Percentiles rank a stretch among this genome's conserved stretches.
phyloP scores from a whole-genome alignment of 2,329 filamentous ascomycete genomes.

The Plenodomus tracheiphilus region DNA sequence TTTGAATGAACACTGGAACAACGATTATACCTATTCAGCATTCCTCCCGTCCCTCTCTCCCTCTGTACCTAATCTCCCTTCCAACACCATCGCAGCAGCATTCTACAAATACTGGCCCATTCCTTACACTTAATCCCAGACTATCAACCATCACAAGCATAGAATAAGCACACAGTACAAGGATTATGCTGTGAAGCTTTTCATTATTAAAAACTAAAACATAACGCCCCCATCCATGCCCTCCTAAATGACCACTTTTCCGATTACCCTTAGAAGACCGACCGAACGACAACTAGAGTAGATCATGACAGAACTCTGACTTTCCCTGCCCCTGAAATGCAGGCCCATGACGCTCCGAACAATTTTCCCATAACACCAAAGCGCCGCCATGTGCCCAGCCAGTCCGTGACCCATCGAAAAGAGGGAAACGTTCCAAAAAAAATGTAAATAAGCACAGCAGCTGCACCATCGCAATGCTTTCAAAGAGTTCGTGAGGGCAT shows the following conservation, averaged over 20 bases:
- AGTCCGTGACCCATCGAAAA: background rate
- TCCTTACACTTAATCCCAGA: too few species aligned
- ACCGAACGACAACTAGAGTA: background rate
- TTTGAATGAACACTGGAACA: too few species aligned
- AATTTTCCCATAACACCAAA: background rate
- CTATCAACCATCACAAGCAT: too few species aligned
- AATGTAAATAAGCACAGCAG: slow-evolving; percentile 1
- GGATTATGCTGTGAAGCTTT: too few species aligned
- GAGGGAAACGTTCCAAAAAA: background rate
- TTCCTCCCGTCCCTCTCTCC: too few species aligned
- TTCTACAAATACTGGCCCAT: too few species aligned
- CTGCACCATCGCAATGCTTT: slow-evolving; percentile 35
- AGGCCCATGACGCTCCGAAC: background rate
- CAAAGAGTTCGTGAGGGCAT: slow-evolving; percentile 24
- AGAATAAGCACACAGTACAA: too few species aligned
- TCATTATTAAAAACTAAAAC: too few species aligned
- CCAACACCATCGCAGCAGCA: too few species aligned
- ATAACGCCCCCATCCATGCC: too few species aligned
- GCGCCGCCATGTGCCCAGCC: background rate
- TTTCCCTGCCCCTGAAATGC: background rate
- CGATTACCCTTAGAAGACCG: background rate
- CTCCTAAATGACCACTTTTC: background rate
- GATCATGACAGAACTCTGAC: background rate
- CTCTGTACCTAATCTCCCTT: too few species aligned
- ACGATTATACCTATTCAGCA: too few species aligned